Base-by-base conservation (phyloP, 352 stramenopile genomes). In the Pythium aristosporum region DNA sequence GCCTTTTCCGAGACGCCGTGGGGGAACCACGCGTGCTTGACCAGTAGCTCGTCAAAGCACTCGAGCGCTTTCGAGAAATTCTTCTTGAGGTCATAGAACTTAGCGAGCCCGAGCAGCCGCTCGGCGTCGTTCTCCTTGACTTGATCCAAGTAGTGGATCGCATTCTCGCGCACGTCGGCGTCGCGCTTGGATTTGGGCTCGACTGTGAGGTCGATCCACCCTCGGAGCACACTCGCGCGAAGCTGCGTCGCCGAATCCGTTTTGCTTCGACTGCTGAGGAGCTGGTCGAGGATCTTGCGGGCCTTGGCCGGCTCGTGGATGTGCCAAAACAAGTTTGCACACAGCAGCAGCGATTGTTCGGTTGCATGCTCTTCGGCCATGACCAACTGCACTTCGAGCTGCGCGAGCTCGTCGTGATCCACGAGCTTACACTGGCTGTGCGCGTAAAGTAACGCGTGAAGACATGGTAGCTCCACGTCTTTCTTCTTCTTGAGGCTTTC, bases 1-100 rank as follows among this genome's bases (percentile, higher is more conserved):
- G 85, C 88, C 44, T 96, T 96, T 58, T 94, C 86, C 48, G 74
- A 86, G 54, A 96, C 66, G 20, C 80, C 80, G 69, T 94, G 85
- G 55, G 88, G 80, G 69, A 96, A 94, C 85, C 87, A 95, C 43
- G 77, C 68, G 55, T 79, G 90, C 50, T 85, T 80, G 63, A 94
- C 87, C 30, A 88, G 87, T 55, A 92, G 65, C 41, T 94, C 75
- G 71, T 94, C 83, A 12, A 88, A 77, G 34, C 51, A 79, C 57
- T 94, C 82, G 20, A 96, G 73, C 23, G 85, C 75, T 8, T 81
- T 73, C 10, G 64, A 11, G 44, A 91, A 87, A 32, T 76, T 75
- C 65, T 91, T 90, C 68, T 91, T 90, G 46, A 86, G 57, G 50
- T 91, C 82, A 42, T 91, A 72, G 52, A 80, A 89, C 61, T 89